A percentile compares a stretch with the other conserved stretches of the same genome.
These are phyloP conservation scores for Zasmidium angulare DNA, from an alignment of 2,329 filamentous ascomycete genomes.

Conservation along the genomic window DNA sequence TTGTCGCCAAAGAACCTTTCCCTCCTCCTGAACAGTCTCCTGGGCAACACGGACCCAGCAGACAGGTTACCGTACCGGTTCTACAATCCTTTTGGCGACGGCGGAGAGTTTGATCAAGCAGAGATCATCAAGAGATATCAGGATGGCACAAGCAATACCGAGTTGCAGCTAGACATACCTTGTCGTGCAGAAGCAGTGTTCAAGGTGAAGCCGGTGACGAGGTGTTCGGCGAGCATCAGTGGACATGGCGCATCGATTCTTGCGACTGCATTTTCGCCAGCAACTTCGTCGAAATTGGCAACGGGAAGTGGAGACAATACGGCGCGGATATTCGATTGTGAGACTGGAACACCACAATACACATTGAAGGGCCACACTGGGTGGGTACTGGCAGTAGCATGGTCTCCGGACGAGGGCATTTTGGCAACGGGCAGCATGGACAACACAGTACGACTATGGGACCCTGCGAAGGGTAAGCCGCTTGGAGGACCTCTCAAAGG, in stretches of 20 bases:
- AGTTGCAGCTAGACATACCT: slow-evolving; percentile 62
- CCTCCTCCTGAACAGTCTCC: slow-evolving; percentile 77
- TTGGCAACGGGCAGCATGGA: slow-evolving; percentile 93
- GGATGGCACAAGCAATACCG: slow-evolving; percentile 52
- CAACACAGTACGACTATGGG: slow-evolving; percentile 86
- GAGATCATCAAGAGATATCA: slow-evolving; percentile 44
- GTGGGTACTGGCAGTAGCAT: slow-evolving; percentile 86
- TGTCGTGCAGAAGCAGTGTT: slow-evolving; percentile 88
- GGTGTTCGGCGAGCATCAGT: slow-evolving; percentile 83
- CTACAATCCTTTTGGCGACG: slow-evolving; percentile 50
- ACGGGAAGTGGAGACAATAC: slow-evolving; percentile 91
- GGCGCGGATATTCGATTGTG: slow-evolving; percentile 89
- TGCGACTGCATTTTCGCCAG: slow-evolving; percentile 80
- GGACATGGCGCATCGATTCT: slow-evolving; percentile 93
- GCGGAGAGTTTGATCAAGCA: slow-evolving; percentile 41
- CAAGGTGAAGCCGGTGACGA: slow-evolving; percentile 84
- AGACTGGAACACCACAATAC: slow-evolving; percentile 84
- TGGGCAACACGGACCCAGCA: slow-evolving; percentile 61
- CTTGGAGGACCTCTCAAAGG: slow-evolving; percentile 74
- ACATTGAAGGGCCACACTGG: slow-evolving; percentile 84
- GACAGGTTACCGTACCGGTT: slow-evolving; percentile 67
- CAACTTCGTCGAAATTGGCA: slow-evolving; percentile 72
- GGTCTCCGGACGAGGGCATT: slow-evolving; percentile 77
- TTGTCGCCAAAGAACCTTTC: slow-evolving; percentile 88
- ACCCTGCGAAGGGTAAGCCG: slow-evolving; percentile 75